phyloP scores from a whole-genome alignment of 306 rosid species.

The Citrullus amarus region DNA sequence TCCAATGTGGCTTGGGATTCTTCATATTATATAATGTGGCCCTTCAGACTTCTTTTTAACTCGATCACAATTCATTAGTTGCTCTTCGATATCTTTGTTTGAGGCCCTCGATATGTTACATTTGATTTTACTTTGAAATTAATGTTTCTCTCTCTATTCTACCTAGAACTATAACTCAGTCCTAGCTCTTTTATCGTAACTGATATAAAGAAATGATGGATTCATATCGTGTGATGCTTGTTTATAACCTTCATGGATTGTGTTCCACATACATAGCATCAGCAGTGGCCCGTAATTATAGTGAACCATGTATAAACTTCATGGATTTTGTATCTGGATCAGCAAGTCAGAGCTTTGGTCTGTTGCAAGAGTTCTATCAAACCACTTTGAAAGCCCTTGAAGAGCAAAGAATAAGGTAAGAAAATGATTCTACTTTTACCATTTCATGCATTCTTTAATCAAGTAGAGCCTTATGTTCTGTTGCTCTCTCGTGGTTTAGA shows the following conservation, averaged over 20 bases:
- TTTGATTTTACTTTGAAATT: not conserved
- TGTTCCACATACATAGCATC: constrained; percentile 58
- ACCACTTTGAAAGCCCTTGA: constrained; percentile 83
- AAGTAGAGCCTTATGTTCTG: not conserved
- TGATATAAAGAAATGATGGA: constrained; percentile 66
- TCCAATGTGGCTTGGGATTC: not conserved
- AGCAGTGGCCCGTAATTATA: constrained; percentile 78
- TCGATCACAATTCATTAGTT: not conserved
- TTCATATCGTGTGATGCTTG: constrained; percentile 84
- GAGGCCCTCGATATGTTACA: not conserved
- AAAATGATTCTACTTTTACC: not conserved
- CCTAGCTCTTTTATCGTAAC: not conserved
- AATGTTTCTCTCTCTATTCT: not conserved
- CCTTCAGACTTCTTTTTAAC: not conserved
- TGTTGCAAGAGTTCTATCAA: constrained; percentile 86
- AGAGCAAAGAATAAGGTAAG: constrained; percentile 49
- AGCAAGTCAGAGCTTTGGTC: constrained; percentile 84
- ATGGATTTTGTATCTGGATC: constrained; percentile 97
- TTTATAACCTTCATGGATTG: too few species aligned
- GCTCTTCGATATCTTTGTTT: not conserved
- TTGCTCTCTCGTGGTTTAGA: constrained; percentile 30
- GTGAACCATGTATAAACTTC: constrained; percentile 93
- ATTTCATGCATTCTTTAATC: not conserved
- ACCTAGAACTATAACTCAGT: not conserved
- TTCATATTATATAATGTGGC: not conserved